Conservation (phyloP, 805 yeast genomes). For the Candida endomychidarum region DNA sequence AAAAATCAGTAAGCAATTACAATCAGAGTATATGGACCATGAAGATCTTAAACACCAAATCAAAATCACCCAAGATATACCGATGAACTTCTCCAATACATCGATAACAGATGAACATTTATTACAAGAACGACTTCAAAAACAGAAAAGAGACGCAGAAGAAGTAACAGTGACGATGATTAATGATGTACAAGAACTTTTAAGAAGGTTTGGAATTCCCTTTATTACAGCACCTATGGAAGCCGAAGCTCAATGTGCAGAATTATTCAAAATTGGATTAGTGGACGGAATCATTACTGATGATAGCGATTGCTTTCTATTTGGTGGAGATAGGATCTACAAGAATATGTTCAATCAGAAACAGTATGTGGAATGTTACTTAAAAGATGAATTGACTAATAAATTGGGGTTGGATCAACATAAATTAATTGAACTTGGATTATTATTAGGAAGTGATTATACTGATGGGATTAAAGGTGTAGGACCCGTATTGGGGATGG, state of each 20-base stretch:
- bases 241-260: slow-evolving; percentile 98
- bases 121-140: slow-evolving; percentile 60
- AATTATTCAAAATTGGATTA: slow-evolving; percentile 59
- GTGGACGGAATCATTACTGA: slow-evolving; percentile 97
- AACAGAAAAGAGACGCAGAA: slow-evolving; percentile 83
- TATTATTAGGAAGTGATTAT: slow-evolving; percentile 89
- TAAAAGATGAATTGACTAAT: slow-evolving; percentile 52
- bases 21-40: slow-evolving; percentile 72
- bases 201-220: slow-evolving; percentile 90
- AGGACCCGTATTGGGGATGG: slow-evolving; percentile 93
- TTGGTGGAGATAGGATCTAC: slow-evolving; percentile 83
- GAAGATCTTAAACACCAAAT: slow-evolving; percentile 51
- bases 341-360: slow-evolving; percentile 94
- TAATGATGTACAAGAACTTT: slow-evolving; percentile 83
- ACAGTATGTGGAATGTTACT: slow-evolving; percentile 85
- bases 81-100: slow-evolving; percentile 23
- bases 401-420: slow-evolving; percentile 65
- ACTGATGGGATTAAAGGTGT: slow-evolving; percentile 90
- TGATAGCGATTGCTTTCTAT: slow-evolving; percentile 93
- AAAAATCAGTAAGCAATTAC: slow-evolving; percentile 58
- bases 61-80: slow-evolving; percentile 18
- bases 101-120: slow-evolving; percentile 45
- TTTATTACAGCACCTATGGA: slow-evolving; percentile 97
- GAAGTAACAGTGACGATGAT: slow-evolving; percentile 87
- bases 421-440: slow-evolving; percentile 76